These are phyloP conservation scores for Abrus precatorius DNA, from an alignment of 306 rosid genomes.

Conservation along the genomic window DNA sequence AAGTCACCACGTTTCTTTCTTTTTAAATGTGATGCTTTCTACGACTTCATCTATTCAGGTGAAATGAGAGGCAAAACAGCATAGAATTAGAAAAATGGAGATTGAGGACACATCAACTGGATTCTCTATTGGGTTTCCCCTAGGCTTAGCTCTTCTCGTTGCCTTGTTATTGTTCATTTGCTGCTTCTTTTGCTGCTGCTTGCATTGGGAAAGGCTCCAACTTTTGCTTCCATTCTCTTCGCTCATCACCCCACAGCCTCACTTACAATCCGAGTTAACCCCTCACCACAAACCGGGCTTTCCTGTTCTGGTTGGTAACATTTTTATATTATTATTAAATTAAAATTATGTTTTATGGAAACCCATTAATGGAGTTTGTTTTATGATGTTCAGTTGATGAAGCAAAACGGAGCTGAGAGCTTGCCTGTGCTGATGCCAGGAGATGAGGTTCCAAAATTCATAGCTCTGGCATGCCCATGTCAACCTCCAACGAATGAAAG, in stretches of 20 bases:
- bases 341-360: background rate
- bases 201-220: conserved; percentile 68
- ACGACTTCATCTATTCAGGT: conserved; percentile 41
- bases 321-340: no score
- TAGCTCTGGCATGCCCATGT: conserved; percentile 73
- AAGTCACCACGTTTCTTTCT: background rate
- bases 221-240: conserved; percentile 44
- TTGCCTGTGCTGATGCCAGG: conserved; percentile 88
- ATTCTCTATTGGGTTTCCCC: conserved; percentile 60
- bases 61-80: conserved; percentile 34
- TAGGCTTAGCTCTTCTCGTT: conserved; percentile 73
- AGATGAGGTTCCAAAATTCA: conserved; percentile 75
- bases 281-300: conserved; percentile 49
- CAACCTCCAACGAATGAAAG: conserved; percentile 56
- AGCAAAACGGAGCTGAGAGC: conserved; percentile 47
- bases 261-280: conserved; percentile 21
- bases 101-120: conserved; percentile 43
- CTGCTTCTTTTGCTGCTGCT: conserved; percentile 67
- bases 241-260: background rate
- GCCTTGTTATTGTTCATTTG: conserved; percentile 48
- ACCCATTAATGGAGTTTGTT: conserved; percentile 17
- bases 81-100: conserved; percentile 48
- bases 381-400: conserved; percentile 50
- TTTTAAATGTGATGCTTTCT: conserved; percentile 1
- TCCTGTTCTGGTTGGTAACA: conserved; percentile 62